Conservation (phyloP, 116 monocot species). For the Iris pallida region DNA sequence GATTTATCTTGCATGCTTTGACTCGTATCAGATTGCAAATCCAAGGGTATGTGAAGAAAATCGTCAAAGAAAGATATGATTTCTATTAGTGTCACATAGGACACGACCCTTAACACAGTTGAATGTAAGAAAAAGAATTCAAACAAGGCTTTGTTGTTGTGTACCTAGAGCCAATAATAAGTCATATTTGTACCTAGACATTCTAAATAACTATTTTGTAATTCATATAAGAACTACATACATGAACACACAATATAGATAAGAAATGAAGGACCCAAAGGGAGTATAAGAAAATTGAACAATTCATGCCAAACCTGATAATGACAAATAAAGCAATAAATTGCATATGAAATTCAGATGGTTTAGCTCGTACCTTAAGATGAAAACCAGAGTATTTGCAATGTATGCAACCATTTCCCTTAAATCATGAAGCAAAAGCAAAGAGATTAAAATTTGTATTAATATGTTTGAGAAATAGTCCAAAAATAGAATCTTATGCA, state of each 20-base stretch:
- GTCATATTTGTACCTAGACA: not conserved
- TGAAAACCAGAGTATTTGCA: constrained; percentile 95
- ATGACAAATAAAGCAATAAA: not conserved
- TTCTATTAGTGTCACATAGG: too few species aligned
- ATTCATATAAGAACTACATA: not conserved
- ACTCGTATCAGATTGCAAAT: too few species aligned
- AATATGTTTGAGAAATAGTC: not conserved
- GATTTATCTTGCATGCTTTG: too few species aligned
- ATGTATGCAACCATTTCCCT: constrained; percentile 99
- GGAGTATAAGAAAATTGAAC: too few species aligned
- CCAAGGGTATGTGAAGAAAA: too few species aligned
- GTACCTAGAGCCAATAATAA: too few species aligned
- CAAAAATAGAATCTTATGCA: not conserved
- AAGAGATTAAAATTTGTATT: not conserved
- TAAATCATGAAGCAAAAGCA: constrained; percentile 21
- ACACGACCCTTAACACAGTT: too few species aligned
- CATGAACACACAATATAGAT: not conserved
- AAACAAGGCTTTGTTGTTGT: too few species aligned
- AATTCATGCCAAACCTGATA: not conserved
- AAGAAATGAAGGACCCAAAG: not conserved
- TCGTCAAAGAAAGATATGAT: too few species aligned
- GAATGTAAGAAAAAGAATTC: too few species aligned
- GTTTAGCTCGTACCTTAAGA: constrained; percentile 64
- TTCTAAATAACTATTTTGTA: not conserved
- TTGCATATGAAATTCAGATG: constrained; percentile 4